Conservation (phyloP, 1,139 yeast genomes). For the Wickerhamiella pararugosa region DNA sequence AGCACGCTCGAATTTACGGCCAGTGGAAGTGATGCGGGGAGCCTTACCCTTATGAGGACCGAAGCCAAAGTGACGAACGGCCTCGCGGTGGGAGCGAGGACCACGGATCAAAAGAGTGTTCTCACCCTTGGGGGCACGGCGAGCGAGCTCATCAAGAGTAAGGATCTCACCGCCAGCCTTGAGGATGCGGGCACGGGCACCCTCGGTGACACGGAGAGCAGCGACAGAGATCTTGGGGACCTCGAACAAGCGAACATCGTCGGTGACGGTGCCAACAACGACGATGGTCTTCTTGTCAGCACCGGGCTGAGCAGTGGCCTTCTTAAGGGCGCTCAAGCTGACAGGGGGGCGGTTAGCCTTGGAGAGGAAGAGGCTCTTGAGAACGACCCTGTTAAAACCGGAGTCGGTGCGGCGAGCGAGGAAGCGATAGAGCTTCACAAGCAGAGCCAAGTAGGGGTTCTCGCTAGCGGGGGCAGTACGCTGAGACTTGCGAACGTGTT, state of each 20-base stretch:
- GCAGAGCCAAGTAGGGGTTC: slow-evolving; percentile 94
- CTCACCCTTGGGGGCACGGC: slow-evolving; percentile 98
- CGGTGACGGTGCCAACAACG: slow-evolving; percentile 98
- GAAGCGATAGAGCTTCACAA: slow-evolving; percentile 97
- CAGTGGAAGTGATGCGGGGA: slow-evolving; percentile 93
- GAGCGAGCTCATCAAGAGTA: slow-evolving; percentile 98
- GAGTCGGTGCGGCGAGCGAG: slow-evolving; percentile 98
- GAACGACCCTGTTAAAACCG: slow-evolving; percentile 96
- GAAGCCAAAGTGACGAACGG: slow-evolving; percentile 98
- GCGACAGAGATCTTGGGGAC: slow-evolving; percentile 97
- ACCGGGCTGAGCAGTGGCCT: slow-evolving; percentile 72
- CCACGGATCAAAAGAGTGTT: slow-evolving; percentile 98
- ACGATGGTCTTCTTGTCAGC: slow-evolving; percentile 86
- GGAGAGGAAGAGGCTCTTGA: slow-evolving; percentile 88
- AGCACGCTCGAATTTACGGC: slow-evolving; percentile 99
- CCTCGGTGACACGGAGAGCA: slow-evolving; percentile 98
- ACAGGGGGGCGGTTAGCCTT: slow-evolving; percentile 99
- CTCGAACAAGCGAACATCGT: slow-evolving; percentile 85
- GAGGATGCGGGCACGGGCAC: slow-evolving; percentile 94
- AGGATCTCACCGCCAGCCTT: slow-evolving; percentile 99
- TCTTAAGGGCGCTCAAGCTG: slow-evolving; percentile 80
- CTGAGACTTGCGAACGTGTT: slow-evolving; percentile 91
- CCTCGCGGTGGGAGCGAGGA: slow-evolving; percentile 97
- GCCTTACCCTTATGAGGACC: slow-evolving; percentile 99
- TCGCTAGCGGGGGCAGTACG: slow-evolving; percentile 99